phyloP scores from a whole-genome alignment of 768 basidiomycete genomes.

The Myochromella boudieri region DNA sequence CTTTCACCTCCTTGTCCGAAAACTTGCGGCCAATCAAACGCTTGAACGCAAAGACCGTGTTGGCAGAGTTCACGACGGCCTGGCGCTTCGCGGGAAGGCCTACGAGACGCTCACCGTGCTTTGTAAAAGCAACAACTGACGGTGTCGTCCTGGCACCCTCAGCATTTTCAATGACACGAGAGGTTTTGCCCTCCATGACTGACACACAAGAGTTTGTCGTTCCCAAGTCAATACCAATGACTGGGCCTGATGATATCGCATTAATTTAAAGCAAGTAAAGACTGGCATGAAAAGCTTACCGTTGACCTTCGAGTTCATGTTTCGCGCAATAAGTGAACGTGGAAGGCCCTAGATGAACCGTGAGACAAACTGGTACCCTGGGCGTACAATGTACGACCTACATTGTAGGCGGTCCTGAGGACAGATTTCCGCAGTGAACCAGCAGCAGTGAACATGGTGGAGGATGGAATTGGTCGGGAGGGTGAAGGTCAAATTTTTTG shows the following conservation, averaged over 20 bases:
- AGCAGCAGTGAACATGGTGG: conserved; percentile 73
- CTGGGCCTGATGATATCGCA: conserved; percentile 55
- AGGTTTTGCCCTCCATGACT: conserved; percentile 93
- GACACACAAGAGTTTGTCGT: conserved; percentile 91
- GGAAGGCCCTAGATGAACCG: conserved; percentile 51
- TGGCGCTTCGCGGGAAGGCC: conserved; percentile 97
- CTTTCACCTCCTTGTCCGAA: conserved; percentile 90
- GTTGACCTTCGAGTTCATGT: conserved; percentile 94
- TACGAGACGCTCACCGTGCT: conserved; percentile 94
- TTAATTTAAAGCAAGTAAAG: conserved; percentile 4
- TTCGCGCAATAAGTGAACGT: conserved; percentile 78
- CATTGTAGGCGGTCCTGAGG: conserved; percentile 59
- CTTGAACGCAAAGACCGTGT: conserved; percentile 95
- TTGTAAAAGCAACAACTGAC: conserved; percentile 98
- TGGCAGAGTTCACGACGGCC: conserved; percentile 91
- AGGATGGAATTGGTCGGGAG: conserved; percentile 39
- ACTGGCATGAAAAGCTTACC: conserved; percentile 46
- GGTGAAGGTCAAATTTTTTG: conserved; percentile 44
- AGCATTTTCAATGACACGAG: conserved; percentile 95
- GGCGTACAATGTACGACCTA: conserved; percentile 48
- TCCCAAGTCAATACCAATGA: conserved; percentile 96
- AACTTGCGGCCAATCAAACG: conserved; percentile 93
- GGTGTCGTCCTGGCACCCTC: conserved; percentile 98
- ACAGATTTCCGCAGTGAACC: conserved; percentile 62
- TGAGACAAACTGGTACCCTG: too few species aligned